These are phyloP conservation scores for Ephemerocybe angulata DNA, from an alignment of 768 basidiomycete species.

Conservation along the genomic window DNA sequence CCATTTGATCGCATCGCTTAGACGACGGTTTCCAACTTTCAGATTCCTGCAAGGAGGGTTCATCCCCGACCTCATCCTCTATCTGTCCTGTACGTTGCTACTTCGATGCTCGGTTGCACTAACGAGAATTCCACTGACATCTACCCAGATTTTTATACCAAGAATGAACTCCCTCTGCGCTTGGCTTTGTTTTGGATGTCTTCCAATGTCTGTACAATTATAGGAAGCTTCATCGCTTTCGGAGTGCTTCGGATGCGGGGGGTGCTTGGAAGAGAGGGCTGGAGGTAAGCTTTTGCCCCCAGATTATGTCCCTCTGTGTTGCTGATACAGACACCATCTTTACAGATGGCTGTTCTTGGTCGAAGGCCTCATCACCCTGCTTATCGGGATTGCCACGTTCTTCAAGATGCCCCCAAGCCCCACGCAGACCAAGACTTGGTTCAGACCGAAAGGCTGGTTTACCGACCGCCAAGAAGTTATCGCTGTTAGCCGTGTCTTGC, in stretches of 20 bases:
- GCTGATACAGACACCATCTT: too few species aligned
- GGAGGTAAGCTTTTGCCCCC: too few species aligned
- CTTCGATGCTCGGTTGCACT: background rate
- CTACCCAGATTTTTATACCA: constrained; percentile 53
- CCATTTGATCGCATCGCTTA: background rate
- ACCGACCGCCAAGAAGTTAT: constrained; percentile 59
- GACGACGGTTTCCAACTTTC: background rate
- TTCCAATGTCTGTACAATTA: constrained; percentile 40
- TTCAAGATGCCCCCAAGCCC: constrained; percentile 60
- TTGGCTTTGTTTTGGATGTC: constrained; percentile 56
- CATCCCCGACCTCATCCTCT: constrained; percentile 58
- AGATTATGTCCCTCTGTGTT: too few species aligned
- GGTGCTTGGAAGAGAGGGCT: constrained; percentile 47
- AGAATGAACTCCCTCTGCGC: constrained; percentile 53
- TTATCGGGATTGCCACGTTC: constrained; percentile 50
- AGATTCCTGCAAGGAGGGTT: constrained; percentile 37
- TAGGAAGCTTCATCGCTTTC: constrained; percentile 54
- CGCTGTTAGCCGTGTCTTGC: constrained; percentile 54
- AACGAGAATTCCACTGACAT: background rate
- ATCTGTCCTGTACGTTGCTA: constrained; percentile 48
- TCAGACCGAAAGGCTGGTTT: constrained; percentile 61
- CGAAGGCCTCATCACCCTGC: constrained; percentile 44
- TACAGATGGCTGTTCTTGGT: constrained; percentile 57
- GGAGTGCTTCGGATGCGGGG: constrained; percentile 60
- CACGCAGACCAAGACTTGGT: constrained; percentile 56